These are phyloP conservation scores for Plenodomus tracheiphilus DNA, from an alignment of 2,329 filamentous ascomycete species.

Conservation along the genomic window DNA sequence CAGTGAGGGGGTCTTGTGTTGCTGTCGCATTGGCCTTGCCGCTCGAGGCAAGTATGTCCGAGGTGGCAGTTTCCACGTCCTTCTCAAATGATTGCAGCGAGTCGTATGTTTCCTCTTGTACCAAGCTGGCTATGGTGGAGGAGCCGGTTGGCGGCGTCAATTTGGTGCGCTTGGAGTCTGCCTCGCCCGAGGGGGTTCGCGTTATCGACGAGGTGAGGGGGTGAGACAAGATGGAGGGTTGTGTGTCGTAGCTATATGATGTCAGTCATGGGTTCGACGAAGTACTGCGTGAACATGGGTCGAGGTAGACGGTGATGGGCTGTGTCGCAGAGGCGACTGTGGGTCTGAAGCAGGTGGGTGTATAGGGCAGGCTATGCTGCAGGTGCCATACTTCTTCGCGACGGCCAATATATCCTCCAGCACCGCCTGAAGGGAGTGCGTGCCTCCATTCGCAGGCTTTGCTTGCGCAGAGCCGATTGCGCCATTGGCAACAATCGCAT, in stretches of 20 bases:
- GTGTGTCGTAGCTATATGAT: constrained; percentile 47
- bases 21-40: constrained; percentile 24
- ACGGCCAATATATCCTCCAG: constrained; percentile 49
- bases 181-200: constrained; percentile 44
- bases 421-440: constrained; percentile 33
- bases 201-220: constrained; percentile 33
- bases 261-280: constrained; percentile 10
- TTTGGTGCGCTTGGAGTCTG: constrained; percentile 51
- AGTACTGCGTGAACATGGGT: background rate
- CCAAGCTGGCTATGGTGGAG: constrained; percentile 43
- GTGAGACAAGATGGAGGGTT: constrained; percentile 51
- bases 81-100: constrained; percentile 47
- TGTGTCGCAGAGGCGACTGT: background rate
- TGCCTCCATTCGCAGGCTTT: constrained; percentile 16
- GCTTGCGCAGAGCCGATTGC: constrained; percentile 26
- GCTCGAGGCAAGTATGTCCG: constrained; percentile 43
- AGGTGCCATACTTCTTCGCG: constrained; percentile 42
- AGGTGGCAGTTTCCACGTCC: constrained; percentile 48
- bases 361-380: background rate
- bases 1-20: constrained; percentile 39
- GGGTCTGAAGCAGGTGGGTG: background rate
- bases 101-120: constrained; percentile 45
- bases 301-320: background rate
- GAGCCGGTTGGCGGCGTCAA: constrained; percentile 39
- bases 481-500: constrained; percentile 33